Base-by-base conservation (phyloP, 306 rosid species). In the Crotalaria pallida region DNA sequence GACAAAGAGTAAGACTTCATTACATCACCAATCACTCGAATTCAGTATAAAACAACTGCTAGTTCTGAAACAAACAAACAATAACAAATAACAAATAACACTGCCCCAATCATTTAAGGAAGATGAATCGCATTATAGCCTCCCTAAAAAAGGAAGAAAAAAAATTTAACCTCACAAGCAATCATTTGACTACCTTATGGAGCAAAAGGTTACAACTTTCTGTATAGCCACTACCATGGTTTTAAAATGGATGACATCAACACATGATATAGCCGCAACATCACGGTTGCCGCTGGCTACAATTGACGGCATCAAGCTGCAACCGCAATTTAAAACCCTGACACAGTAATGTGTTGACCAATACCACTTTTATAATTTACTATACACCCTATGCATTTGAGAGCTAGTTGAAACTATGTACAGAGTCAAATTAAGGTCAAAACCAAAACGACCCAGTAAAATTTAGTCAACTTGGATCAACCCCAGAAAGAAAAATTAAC, bases 401-500 rank as follows among this genome's bases (percentile, higher is more conserved):
- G 67, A 18, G 33, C 61, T 23, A 13, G 7, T 34, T 34, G 45
- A 58, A 6, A 24, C 47, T 40, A 7, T 7, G 23, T 40, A 9
- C 10, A 59, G 48, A 62, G 84, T 58, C 75, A 86, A 80, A 68
- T 26, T 31, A 61, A 57, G 71, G 27, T 48, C 67, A 49, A 49
- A 80, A 59, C 70, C 73, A 70, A 80, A 66, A n/a, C 50, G 5
- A 64, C 43, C 75, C 45, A 29, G 21, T 8, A 41, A 52, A 68
- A 71, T 27, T 23, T n/a, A 34, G 44, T 24, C 41, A 16, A 63
- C 31, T 33, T 12, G 19, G 19, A 31, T 11, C 67, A 31, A 7
- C 7, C 23, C 60, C 5, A 33, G 6, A 49, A 72, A 9, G 8
- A 6, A 23, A 38, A 10, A 0, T 10, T 38, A 2, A 8, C 44